A percentile compares a stretch with the other conserved stretches of the same genome.
These are phyloP conservation scores for Kondoa subrosea DNA, from an alignment of 768 basidiomycete species.

Conservation along the genomic window DNA sequence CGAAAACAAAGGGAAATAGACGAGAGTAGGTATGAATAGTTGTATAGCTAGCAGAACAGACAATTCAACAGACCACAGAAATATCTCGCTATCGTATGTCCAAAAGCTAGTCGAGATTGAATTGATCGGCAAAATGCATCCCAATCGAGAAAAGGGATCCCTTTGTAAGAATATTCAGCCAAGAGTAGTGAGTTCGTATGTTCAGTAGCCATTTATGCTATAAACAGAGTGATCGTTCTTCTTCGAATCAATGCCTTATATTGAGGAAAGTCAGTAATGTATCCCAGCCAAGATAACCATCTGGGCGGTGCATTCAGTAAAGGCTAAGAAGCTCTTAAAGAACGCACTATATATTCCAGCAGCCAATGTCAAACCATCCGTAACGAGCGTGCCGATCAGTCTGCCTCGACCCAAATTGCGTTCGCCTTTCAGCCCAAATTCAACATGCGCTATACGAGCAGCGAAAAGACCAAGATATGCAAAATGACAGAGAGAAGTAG, in stretches of 20 bases:
- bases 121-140: too few species aligned
- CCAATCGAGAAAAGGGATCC: too few species aligned
- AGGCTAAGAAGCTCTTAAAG: not conserved
- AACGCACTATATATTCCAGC: not conserved
- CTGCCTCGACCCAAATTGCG: not conserved
- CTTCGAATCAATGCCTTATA: not conserved
- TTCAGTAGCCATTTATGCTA: too few species aligned
- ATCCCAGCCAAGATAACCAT: not conserved
- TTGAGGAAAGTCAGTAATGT: not conserved
- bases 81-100: too few species aligned
- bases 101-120: too few species aligned
- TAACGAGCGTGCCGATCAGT: not conserved
- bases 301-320: not conserved
- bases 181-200: too few species aligned
- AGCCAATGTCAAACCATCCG: not conserved
- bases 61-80: too few species aligned
- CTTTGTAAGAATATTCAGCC: too few species aligned
- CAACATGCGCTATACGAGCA: not conserved
- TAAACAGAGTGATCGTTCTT: too few species aligned
- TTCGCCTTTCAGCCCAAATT: not conserved
- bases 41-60: too few species aligned
- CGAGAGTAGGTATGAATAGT: too few species aligned
- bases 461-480: not conserved
- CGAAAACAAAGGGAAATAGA: too few species aligned
- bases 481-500: not conserved